Evolutionary conservation across 2,329 filamentous ascomycete genomes (phyloP).

Genomic region (Plenodomus tracheiphilus): DNA sequence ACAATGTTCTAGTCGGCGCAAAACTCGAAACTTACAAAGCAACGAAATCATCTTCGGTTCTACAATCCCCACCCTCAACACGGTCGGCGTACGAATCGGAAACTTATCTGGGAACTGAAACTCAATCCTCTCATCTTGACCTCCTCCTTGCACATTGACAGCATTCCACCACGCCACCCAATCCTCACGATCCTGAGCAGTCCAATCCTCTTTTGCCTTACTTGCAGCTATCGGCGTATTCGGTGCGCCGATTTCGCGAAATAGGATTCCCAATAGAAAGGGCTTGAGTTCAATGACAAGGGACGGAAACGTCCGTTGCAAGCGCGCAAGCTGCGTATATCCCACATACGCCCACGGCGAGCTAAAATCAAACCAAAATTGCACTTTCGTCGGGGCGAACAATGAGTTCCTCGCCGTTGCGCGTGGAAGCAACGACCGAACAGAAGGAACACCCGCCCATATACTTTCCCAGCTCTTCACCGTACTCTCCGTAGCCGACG

Average conservation of each 20-base stretch:
- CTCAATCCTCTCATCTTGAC: conserved; percentile 22
- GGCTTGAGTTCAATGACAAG: conserved; percentile 39
- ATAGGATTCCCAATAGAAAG: conserved; percentile 38
- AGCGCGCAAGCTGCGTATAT: conserved; percentile 35
- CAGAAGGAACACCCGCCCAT: background rate
- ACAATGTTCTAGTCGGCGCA: background rate
- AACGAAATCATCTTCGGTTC: conserved; percentile 24
- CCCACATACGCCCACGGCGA: conserved; percentile 42
- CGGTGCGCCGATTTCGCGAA: conserved; percentile 42
- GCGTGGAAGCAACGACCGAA: conserved; percentile 27
- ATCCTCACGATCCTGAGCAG: conserved; percentile 35
- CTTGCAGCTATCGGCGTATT: conserved; percentile 33
- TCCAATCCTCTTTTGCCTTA: conserved; percentile 29
- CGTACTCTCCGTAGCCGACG: too few species aligned
- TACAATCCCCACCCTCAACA: conserved; percentile 34
- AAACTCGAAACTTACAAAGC: conserved; percentile 28
- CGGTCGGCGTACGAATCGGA: conserved; percentile 40
- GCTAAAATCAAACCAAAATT: conserved; percentile 44
- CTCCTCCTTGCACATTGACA: conserved; percentile 31
- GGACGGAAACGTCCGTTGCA: conserved; percentile 27
- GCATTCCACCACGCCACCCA: conserved; percentile 41
- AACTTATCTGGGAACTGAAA: conserved; percentile 38
- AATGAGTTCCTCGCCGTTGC: conserved; percentile 14
- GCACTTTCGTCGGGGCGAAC: conserved; percentile 17
- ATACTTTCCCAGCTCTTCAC: too few species aligned